Evolutionary conservation across 257 asterid species (phyloP).

Genomic region (Perilla frutescens): DNA sequence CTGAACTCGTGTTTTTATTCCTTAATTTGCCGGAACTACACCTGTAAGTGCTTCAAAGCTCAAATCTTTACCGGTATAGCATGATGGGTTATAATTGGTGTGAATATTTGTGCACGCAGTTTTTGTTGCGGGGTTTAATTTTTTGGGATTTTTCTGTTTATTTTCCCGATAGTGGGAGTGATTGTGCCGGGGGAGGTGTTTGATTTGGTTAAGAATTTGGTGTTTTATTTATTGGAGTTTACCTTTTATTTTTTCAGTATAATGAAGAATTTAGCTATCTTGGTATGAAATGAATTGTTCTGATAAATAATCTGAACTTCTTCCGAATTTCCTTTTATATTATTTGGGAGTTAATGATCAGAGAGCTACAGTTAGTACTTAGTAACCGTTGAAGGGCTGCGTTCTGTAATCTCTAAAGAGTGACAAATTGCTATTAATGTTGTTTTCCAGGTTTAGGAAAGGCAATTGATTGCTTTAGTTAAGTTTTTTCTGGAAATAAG

Average conservation of each 20-base stretch:
- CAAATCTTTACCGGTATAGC: neutral
- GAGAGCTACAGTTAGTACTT: conserved; percentile 24
- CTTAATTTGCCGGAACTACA: conserved; percentile 25
- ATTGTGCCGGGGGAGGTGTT: conserved; percentile 19
- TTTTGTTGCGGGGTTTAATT: conserved; percentile 9
- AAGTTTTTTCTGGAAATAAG: conserved; percentile 23
- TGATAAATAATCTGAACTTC: neutral
- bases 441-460: conserved; percentile 46
- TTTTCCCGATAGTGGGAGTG: conserved; percentile 16
- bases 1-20: neutral
- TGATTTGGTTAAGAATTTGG: conserved; percentile 15
- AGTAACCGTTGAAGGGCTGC: neutral
- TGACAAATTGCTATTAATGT: conserved; percentile 25
- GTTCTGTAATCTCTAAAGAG: conserved; percentile 14
- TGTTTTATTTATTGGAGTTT: conserved; percentile 19
- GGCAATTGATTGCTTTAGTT: conserved; percentile 34
- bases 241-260: neutral
- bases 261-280: conserved; percentile 18
- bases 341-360: neutral
- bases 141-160: conserved; percentile 10
- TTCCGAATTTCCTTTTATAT: neutral
- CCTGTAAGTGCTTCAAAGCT: conserved; percentile 51
- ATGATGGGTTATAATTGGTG: neutral
- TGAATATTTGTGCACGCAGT: neutral
- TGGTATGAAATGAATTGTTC: conserved; percentile 15